Percentiles rank a stretch among this genome's conserved stretches.
Evolutionary conservation across 345 rosid species (phyloP).

Genomic region (Hibiscus tridactylites): DNA sequence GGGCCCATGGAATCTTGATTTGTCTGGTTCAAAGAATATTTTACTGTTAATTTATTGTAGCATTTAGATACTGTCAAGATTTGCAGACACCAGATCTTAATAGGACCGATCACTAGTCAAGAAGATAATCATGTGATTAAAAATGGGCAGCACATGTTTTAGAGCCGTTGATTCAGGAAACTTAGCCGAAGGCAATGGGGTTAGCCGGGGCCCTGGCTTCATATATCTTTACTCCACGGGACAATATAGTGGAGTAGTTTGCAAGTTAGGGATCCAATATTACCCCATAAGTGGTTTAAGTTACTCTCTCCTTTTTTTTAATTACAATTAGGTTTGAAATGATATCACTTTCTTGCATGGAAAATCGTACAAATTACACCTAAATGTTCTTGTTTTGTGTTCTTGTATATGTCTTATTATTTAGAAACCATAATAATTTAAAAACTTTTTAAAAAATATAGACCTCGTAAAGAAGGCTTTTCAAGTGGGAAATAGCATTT

Average conservation of each 20-base stretch:
- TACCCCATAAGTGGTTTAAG: background rate
- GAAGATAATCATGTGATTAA: background rate
- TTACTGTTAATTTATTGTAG: background rate
- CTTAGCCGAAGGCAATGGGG: background rate
- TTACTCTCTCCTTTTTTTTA: background rate
- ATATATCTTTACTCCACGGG: background rate
- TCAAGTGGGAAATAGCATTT: no score
- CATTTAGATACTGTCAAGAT: background rate
- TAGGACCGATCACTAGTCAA: background rate
- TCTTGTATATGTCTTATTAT: background rate
- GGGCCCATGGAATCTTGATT: background rate
- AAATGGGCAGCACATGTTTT: slow-evolving; percentile 1
- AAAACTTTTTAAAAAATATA: background rate
- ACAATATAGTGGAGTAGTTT: background rate
- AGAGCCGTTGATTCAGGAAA: slow-evolving; percentile 6
- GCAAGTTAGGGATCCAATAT: background rate
- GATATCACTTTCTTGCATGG: background rate
- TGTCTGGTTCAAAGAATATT: background rate
- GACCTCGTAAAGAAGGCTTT: no score
- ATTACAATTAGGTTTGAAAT: background rate
- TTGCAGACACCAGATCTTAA: background rate
- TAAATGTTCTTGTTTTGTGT: background rate
- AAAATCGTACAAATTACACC: background rate
- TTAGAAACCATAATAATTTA: background rate
- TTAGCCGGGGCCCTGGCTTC: no score